These are phyloP conservation scores for Dactylellina parvicollis DNA, from an alignment of 2,329 filamentous ascomycete genomes.

Conservation along the genomic window DNA sequence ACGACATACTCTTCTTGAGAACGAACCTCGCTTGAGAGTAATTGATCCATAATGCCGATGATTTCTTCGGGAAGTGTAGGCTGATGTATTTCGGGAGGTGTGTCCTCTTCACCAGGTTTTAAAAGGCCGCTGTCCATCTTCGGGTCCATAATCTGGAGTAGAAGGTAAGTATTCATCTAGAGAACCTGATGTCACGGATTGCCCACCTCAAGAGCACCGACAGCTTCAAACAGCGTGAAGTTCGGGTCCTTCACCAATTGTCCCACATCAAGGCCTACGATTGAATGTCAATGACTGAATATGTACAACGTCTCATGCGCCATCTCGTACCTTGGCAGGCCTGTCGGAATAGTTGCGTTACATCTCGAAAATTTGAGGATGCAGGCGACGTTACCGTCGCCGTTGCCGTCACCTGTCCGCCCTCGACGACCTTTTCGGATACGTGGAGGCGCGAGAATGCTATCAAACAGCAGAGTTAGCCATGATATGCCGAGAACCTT, in stretches of 20 bases:
- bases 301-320: neutral
- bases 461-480: slow-evolving; percentile 21
- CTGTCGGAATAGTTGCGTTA: slow-evolving; percentile 49
- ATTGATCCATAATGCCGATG: slow-evolving; percentile 91
- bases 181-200: neutral
- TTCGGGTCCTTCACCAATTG: slow-evolving; percentile 91
- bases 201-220: slow-evolving; percentile 80
- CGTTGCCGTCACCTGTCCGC: slow-evolving; percentile 6
- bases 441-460: slow-evolving; percentile 51
- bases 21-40: slow-evolving; percentile 84
- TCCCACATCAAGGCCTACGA: slow-evolving; percentile 76
- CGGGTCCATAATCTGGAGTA: slow-evolving; percentile 87
- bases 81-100: slow-evolving; percentile 80
- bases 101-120: slow-evolving; percentile 78
- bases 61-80: slow-evolving; percentile 79
- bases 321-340: slow-evolving; percentile 38
- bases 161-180: neutral
- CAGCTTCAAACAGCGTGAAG: slow-evolving; percentile 94
- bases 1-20: slow-evolving; percentile 2
- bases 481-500: neutral
- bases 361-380: slow-evolving; percentile 39
- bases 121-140: slow-evolving; percentile 98
- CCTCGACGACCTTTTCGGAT: slow-evolving; percentile 41
- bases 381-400: slow-evolving; percentile 33
- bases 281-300: slow-evolving; percentile 10